Percentiles rank a stretch among this genome's conserved stretches.
Conservation (phyloP, 106 monocot genomes). For the Chionographis japonica region DNA sequence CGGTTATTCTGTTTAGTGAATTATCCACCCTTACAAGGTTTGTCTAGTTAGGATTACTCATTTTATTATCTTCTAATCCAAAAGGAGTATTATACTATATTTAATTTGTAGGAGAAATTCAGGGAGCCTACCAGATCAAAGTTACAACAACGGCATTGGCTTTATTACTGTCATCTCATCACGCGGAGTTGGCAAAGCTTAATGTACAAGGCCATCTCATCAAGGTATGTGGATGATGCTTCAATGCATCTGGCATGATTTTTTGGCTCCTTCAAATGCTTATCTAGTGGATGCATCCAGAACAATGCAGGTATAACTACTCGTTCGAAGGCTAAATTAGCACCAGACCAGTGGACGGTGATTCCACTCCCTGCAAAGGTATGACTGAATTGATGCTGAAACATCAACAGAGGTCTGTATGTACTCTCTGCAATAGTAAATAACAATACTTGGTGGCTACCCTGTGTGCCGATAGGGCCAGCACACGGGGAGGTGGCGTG, state of each 20-base stretch:
- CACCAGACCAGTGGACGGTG: conserved; percentile 75
- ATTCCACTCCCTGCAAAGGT: conserved; percentile 89
- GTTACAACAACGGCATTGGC: conserved; percentile 88
- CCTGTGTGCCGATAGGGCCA: too few relatives aligned
- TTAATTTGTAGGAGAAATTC: conserved; percentile 73
- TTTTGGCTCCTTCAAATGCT: conserved; percentile 4
- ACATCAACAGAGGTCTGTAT: too few relatives aligned
- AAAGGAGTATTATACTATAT: neutral
- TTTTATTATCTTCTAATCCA: neutral
- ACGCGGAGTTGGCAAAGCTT: conserved; percentile 60
- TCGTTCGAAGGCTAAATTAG: conserved; percentile 80
- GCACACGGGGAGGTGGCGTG: too few relatives aligned
- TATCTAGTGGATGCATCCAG: conserved; percentile 27
- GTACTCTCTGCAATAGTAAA: too few relatives aligned
- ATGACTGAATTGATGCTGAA: neutral
- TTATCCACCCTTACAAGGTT: too few relatives aligned
- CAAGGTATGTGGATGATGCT: conserved; percentile 43
- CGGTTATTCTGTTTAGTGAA: too few relatives aligned
- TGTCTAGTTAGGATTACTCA: neutral
- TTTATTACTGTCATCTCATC: conserved; percentile 58
- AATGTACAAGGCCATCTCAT: conserved; percentile 77
- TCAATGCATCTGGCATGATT: neutral
- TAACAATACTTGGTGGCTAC: too few relatives aligned
- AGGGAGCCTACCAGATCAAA: conserved; percentile 95
- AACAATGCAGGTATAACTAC: conserved; percentile 78